Evolutionary conservation across 202 grass and related monocot genomes (phyloP).

Genomic region (Alloteropsis angusta): DNA sequence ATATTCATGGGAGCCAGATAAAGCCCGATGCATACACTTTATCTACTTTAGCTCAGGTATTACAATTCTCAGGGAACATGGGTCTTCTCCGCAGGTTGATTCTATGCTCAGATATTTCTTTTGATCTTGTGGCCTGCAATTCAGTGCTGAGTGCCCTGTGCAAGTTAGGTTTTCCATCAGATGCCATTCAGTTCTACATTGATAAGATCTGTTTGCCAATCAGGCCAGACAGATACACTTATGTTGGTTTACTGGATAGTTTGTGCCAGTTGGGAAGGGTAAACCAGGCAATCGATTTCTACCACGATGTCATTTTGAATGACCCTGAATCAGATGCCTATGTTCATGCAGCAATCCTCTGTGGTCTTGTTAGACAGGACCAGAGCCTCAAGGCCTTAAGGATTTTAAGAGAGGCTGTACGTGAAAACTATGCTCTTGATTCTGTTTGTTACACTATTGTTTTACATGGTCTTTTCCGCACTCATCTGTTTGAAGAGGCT

Average conservation of each 20-base stretch:
- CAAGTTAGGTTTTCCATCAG: conserved; percentile 69
- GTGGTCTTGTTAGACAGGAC: conserved; percentile 50
- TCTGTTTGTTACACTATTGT: conserved; percentile 57
- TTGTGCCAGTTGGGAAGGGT: conserved; percentile 47
- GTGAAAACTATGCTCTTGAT: conserved; percentile 49
- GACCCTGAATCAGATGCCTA: conserved; percentile 44
- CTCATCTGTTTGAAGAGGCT: conserved; percentile 50
- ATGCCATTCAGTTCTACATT: conserved; percentile 51
- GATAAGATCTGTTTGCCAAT: conserved; percentile 37
- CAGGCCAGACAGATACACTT: conserved; percentile 73
- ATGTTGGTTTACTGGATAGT: conserved; percentile 55
- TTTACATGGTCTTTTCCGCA: conserved; percentile 59
- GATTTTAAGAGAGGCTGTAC: conserved; percentile 46
- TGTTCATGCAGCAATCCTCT: conserved; percentile 55
- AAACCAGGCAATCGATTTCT: conserved; percentile 38
- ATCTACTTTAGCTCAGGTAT: conserved; percentile 51
- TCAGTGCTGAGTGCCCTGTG: conserved; percentile 54
- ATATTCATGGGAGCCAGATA: conserved; percentile 38
- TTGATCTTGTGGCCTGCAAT: conserved; percentile 70
- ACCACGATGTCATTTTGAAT: conserved; percentile 34
- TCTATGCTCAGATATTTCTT: conserved; percentile 27
- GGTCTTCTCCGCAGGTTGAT: conserved; percentile 48
- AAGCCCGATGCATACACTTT: conserved; percentile 68
- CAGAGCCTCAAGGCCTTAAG: conserved; percentile 31
- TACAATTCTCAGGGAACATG: conserved; percentile 39